Evolutionary conservation across 352 stramenopile species (phyloP).

Genomic region (Pythium volutum): DNA sequence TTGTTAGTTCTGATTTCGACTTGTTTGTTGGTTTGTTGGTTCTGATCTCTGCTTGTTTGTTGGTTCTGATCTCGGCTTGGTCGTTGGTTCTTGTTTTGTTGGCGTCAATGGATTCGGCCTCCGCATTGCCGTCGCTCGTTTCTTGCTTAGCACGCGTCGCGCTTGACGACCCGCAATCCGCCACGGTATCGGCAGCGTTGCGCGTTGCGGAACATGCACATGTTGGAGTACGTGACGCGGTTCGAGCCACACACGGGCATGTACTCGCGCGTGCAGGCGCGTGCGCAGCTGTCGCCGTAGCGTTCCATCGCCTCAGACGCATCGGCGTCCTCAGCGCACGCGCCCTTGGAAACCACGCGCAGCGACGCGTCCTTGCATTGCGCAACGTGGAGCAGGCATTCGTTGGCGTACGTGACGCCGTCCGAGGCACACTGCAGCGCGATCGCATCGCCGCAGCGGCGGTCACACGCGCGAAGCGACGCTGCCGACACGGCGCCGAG

Average conservation of each 20-base stretch:
- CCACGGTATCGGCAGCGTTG: background rate
- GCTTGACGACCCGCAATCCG: background rate
- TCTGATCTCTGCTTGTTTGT: no score
- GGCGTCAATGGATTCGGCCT: no score
- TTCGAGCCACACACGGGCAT: slow-evolving; percentile 18
- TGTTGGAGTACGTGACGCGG: slow-evolving; percentile 20
- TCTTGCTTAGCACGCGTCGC: no score
- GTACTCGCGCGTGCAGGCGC: no score
- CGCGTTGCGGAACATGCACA: slow-evolving; percentile 4
- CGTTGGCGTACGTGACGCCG: background rate
- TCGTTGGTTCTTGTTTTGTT: no score
- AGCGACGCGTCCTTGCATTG: slow-evolving; percentile 5
- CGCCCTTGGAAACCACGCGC: background rate
- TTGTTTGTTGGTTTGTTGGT: no score
- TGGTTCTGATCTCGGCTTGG: no score
- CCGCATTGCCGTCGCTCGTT: no score
- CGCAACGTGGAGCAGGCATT: slow-evolving; percentile 1
- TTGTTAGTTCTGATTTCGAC: no score
- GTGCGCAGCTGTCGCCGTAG: no score
- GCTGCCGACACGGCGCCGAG: background rate
- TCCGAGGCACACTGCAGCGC: background rate
- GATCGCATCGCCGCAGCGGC: slow-evolving; percentile 5
- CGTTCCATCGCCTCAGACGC: background rate
- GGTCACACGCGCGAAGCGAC: background rate
- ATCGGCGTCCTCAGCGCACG: slow-evolving; percentile 1